Base-by-base conservation (phyloP, 1,284 basidiomycete genomes). In the Ustilago curta region DNA sequence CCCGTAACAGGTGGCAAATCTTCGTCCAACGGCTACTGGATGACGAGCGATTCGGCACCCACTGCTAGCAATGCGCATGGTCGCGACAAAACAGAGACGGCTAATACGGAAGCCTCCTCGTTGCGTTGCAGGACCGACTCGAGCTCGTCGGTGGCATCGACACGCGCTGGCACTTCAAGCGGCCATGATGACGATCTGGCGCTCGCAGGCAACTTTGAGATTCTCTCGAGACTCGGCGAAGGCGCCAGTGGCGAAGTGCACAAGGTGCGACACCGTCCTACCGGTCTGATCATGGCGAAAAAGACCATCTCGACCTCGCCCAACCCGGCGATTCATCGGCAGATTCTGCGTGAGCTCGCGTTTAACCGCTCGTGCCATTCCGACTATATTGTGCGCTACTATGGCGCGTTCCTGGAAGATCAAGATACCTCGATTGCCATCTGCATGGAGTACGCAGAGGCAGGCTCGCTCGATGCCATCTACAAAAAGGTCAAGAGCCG, bases 251-350 rank as follows among this genome's bases (percentile, higher is more conserved):
- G 97, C 42, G 93, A 94, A 7, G 97, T 99, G 21, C 91, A 94
- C 85, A 93, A 94, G 85, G 96, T 97, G 47, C 89, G 87, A 78
- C 93, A 95, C 85, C 90, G 87, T 81, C 90, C 90, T 52, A 93
- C 90, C 0, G 90, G 90, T 27, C 86, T 88, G 79, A 89, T 97
- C 79, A 91, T 97, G 90, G 97, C 95, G 9, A 91, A 94, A 80
- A 99, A 99, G 90, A 93, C 95, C 23, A 97, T 99, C 82, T 92
- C 94, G 9, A 95, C 94, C 12, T 93, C 92, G 43, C 93, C 96
- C 74, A 95, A 95, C 53, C 96, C 96, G 3, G 89, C 93, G 83
- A 86, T 89, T 45, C 88, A 89, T 83, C 93, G 91, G 80, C 96
- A 99, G 86, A 90, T 98, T 63, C 88, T 97, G 47, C 91, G 96